Conservation (phyloP, 208 protist genomes). For the Leishmania mexicana region DNA sequence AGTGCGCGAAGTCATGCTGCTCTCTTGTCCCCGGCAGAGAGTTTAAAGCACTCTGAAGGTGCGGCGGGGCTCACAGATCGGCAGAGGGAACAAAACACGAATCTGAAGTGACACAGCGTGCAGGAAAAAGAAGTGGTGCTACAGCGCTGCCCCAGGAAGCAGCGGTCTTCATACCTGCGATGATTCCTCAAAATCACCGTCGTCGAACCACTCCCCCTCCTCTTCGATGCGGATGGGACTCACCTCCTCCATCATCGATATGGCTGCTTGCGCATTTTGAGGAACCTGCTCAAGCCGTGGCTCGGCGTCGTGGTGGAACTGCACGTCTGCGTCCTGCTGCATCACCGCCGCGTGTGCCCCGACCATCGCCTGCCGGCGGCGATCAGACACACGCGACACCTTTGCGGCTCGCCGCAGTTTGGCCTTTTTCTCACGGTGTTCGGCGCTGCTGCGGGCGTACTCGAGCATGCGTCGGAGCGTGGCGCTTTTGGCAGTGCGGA, state of each 20-base stretch:
- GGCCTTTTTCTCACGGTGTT: constrained; percentile 18
- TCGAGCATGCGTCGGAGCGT: constrained; percentile 70
- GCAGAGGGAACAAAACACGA: not conserved
- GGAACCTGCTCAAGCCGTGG: constrained; percentile 76
- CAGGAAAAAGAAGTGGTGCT: constrained; percentile 1
- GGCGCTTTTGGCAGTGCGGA: constrained; percentile 58
- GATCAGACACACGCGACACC: constrained; percentile 28
- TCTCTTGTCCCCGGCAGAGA: not conserved
- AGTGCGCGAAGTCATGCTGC: not conserved
- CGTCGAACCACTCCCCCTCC: constrained; percentile 39
- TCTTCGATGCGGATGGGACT: constrained; percentile 76
- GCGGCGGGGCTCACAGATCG: not conserved
- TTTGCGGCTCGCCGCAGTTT: constrained; percentile 19
- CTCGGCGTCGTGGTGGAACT: constrained; percentile 42
- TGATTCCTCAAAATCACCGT: constrained; percentile 26
- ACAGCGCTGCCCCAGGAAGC: not conserved
- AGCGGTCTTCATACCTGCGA: constrained; percentile 7
- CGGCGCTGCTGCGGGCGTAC: constrained; percentile 27
- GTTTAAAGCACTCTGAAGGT: not conserved
- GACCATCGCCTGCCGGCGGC: constrained; percentile 13
- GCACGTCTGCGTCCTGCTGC: constrained; percentile 46
- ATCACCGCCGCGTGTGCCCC: constrained; percentile 1
- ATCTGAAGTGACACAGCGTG: not conserved
- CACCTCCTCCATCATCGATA: constrained; percentile 47
- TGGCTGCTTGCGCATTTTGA: constrained; percentile 65